Evolutionary conservation across 2,329 filamentous ascomycete species (phyloP).

Genomic region (Capronia coronata): DNA sequence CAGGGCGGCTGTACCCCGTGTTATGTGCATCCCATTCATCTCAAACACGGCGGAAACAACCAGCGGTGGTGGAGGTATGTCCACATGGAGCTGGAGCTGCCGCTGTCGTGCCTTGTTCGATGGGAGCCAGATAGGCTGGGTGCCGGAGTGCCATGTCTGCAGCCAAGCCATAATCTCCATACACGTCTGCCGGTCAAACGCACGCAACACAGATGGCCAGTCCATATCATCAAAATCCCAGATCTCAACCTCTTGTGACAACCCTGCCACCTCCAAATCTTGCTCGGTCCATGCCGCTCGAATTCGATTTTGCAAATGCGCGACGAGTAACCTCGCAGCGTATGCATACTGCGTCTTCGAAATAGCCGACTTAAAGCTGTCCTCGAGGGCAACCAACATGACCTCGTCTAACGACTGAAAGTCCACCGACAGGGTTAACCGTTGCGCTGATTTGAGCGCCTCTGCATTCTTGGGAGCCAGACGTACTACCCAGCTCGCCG

Average conservation of each 20-base stretch:
- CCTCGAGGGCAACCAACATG: constrained; percentile 48
- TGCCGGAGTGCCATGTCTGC: constrained; percentile 49
- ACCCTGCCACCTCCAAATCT: constrained; percentile 49
- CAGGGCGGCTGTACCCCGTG: constrained; percentile 34
- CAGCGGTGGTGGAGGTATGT: constrained; percentile 74
- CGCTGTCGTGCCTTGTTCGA: constrained; percentile 31
- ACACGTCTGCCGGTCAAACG: constrained; percentile 42
- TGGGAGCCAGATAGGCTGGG: constrained; percentile 22
- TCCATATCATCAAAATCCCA: constrained; percentile 47
- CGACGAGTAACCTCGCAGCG: constrained; percentile 47
- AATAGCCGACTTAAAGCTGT: constrained; percentile 44
- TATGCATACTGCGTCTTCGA: constrained; percentile 41
- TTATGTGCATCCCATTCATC: constrained; percentile 25
- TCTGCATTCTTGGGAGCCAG: constrained; percentile 11
- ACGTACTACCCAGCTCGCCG: constrained; percentile 50
- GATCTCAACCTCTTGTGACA: constrained; percentile 49
- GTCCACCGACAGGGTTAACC: constrained; percentile 56
- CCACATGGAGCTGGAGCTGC: constrained; percentile 79
- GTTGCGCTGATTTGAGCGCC: background rate
- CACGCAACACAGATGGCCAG: constrained; percentile 49
- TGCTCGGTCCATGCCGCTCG: constrained; percentile 42
- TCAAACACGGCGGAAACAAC: constrained; percentile 69
- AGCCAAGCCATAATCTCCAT: constrained; percentile 48
- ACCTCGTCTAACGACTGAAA: constrained; percentile 75
- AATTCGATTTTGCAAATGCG: constrained; percentile 45